Base-by-base conservation (phyloP, 1,139 yeast species). In the Yamadazyma epiphylla region DNA sequence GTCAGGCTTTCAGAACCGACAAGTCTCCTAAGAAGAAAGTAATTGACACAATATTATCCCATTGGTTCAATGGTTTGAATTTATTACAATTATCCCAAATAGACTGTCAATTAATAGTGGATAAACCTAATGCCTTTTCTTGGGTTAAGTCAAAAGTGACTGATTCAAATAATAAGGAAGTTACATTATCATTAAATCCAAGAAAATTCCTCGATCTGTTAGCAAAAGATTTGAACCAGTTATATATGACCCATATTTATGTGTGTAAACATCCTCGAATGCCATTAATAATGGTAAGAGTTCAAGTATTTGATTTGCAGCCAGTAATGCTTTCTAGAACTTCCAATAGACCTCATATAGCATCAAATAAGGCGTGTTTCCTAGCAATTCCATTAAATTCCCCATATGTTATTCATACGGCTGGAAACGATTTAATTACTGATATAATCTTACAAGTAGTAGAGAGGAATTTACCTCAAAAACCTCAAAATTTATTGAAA, bases 41-140 rank as follows among this genome's bases (percentile, higher is more conserved):
- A 9, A 58, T 78, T 3, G 80, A 77, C 36, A 55, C 57, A 28
- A 58, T 81, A 10, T 39, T 80, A 6, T 77, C 77, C 20, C 75
- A 64, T 46, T 84, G 88, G 78, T 63, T 73, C 1, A 45, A 58
- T 3, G 94, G 94, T 0, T 53, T 84, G 28, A 83, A 80, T 43
- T 53, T 83, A 5, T 62, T 77, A 13, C 95, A 85, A 48, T 51
- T 79, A 27, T 82, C 94, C 0, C 89, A 83, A 41, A 57, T 83
- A 6, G 94, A 85, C 44, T 74, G 83, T 35, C 83, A 78, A 42
- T 49, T 70, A 26, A 60, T 83, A 24, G 71, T 81, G 4, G 81
- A 79, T 42, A 66, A 70, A 28, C 80, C 85, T 0, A 56, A 59
- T 25, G 40, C 63, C 1, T 70, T 62, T 42, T 53, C 53, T 15